These are phyloP conservation scores for Ceratocystis smalleyi DNA, from an alignment of 2,329 filamentous ascomycete species.

Conservation along the genomic window DNA sequence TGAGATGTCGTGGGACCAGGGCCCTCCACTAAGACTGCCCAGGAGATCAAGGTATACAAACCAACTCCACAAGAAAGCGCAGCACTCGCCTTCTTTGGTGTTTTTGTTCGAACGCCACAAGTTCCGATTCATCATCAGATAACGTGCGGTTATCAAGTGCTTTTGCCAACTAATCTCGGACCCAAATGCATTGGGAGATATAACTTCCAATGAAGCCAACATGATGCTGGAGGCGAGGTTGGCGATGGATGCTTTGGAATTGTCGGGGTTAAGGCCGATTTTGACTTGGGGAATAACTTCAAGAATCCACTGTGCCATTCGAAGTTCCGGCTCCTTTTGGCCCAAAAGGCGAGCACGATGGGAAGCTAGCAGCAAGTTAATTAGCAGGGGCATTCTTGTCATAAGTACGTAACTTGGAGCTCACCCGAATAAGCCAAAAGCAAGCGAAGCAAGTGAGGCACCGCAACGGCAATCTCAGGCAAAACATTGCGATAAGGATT, in stretches of 20 bases:
- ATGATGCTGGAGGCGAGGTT: constrained; percentile 72
- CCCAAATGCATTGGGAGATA: constrained; percentile 66
- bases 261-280: not conserved
- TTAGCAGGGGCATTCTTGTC: not conserved
- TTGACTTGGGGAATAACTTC: constrained; percentile 49
- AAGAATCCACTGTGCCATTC: constrained; percentile 67
- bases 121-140: constrained; percentile 46
- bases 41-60: constrained; percentile 72
- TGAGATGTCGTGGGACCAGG: constrained; percentile 31
- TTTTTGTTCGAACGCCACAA: constrained; percentile 15
- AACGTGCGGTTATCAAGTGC: constrained; percentile 59
- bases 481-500: constrained; percentile 38
- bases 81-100: constrained; percentile 31
- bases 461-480: constrained; percentile 48
- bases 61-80: constrained; percentile 64
- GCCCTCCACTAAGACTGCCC: constrained; percentile 51
- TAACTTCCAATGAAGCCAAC: constrained; percentile 69
- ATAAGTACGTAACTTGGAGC: not conserved
- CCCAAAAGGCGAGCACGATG: constrained; percentile 61
- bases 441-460: constrained; percentile 58
- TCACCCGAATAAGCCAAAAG: constrained; percentile 57
- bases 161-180: constrained; percentile 68
- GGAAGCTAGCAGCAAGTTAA: constrained; percentile 35
- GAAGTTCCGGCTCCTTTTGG: constrained; percentile 57
- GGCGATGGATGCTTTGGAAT: constrained; percentile 20